Conservation (phyloP, 805 yeast genomes). For the Suhomyces prunicola region DNA sequence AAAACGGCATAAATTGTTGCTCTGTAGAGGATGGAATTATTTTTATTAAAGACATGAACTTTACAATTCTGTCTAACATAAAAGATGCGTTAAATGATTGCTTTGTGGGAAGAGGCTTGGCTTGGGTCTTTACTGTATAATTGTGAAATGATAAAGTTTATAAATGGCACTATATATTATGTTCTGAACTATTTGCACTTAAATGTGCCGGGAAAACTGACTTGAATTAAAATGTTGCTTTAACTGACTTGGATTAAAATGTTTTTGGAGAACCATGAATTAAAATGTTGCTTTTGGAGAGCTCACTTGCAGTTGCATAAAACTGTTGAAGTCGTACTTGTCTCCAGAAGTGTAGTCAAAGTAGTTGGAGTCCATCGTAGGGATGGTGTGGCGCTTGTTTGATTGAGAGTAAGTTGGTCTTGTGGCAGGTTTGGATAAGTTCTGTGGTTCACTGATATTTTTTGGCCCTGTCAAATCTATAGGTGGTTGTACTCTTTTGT, state of each 20-base stretch:
- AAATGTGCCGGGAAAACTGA: no score
- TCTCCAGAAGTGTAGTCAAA: slow-evolving; percentile 32
- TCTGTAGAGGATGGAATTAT: no score
- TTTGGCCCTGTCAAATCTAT: neutral
- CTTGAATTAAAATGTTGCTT: no score
- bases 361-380: slow-evolving; percentile 22
- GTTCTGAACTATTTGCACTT: no score
- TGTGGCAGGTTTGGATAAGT: neutral
- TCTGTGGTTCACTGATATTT: neutral
- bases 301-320: slow-evolving; percentile 26
- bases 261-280: neutral
- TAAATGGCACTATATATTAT: no score
- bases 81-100: no score
- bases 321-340: slow-evolving; percentile 37
- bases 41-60: no score
- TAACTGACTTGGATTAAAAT: no score
- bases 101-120: no score
- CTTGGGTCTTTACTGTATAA: no score
- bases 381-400: slow-evolving; percentile 8
- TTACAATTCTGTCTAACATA: no score
- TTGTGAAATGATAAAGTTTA: no score
- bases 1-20: neutral
- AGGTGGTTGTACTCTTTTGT: slow-evolving; percentile 19
- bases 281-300: neutral
- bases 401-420: neutral